These are phyloP conservation scores for Arthrobotrys conoides DNA, from an alignment of 2,329 filamentous ascomycete species.

Conservation along the genomic window DNA sequence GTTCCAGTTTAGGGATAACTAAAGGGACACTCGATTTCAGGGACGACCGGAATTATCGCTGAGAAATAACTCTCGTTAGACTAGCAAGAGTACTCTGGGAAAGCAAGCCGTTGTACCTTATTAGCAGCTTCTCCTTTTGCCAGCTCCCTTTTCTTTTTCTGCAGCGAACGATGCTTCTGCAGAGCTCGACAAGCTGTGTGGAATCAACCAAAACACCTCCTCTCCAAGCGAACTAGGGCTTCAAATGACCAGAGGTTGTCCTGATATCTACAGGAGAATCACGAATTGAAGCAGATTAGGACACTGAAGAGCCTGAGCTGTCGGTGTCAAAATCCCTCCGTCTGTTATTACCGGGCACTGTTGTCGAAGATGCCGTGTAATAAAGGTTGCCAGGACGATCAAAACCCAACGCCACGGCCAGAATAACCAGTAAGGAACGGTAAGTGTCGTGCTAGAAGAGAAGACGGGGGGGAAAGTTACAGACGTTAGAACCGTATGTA, in stretches of 20 bases:
- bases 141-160: slow-evolving; percentile 23
- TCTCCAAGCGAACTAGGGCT: slow-evolving; percentile 4
- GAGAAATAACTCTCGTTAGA: slow-evolving; percentile 12
- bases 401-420: slow-evolving; percentile 45
- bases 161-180: slow-evolving; percentile 22
- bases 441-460: slow-evolving; percentile 46
- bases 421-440: slow-evolving; percentile 46
- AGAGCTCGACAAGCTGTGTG: slow-evolving; percentile 34
- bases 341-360: slow-evolving; percentile 16
- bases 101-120: slow-evolving; percentile 2
- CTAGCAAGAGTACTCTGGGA: slow-evolving; percentile 9
- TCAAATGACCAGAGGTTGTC: slow-evolving; percentile 11
- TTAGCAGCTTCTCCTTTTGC: slow-evolving; percentile 28
- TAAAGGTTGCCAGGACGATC: slow-evolving; percentile 39
- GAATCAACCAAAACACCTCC: slow-evolving; percentile 23
- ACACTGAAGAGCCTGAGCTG: background rate
- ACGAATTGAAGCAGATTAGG: slow-evolving; percentile 1
- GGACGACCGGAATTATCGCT: slow-evolving; percentile 34
- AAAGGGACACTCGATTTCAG: slow-evolving; percentile 45
- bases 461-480: background rate
- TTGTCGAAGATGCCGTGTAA: slow-evolving; percentile 12
- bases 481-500: slow-evolving; percentile 17
- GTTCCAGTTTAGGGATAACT: slow-evolving; percentile 61
- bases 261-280: slow-evolving; percentile 15
- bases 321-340: slow-evolving; percentile 11